Percentiles rank a stretch among this genome's conserved stretches.
phyloP scores from a whole-genome alignment of 345 rosid genomes.

The Eucalyptus regnans region DNA sequence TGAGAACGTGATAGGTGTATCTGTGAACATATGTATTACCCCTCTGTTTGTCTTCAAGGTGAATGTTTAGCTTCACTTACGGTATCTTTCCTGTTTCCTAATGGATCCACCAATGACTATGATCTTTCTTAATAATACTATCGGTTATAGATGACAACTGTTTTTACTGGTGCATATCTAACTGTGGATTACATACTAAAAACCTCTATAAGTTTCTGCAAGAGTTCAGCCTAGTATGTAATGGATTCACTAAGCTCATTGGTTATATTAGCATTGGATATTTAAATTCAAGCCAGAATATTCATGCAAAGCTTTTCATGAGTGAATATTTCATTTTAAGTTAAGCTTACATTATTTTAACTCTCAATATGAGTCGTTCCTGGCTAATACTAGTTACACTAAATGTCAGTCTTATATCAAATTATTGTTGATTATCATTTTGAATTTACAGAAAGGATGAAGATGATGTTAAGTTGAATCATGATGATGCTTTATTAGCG shows the following conservation, averaged over 20 bases:
- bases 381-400: neutral
- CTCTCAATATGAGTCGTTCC: neutral
- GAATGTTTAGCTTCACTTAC: neutral
- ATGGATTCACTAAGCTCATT: neutral
- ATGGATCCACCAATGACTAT: neutral
- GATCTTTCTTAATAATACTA: neutral
- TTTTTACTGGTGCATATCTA: neutral
- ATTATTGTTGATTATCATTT: neutral
- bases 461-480: neutral
- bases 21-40: neutral
- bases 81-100: neutral
- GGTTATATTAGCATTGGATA: neutral
- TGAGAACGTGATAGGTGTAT: neutral
- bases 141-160: neutral
- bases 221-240: neutral
- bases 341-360: neutral
- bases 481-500: neutral
- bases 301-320: neutral
- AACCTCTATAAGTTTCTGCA: neutral
- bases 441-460: neutral
- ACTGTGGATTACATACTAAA: neutral
- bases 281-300: neutral
- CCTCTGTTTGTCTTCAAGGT: neutral
- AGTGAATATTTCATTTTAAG: neutral
- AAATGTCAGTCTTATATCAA: neutral